These are phyloP conservation scores for Tolypocladium amazonense DNA, from an alignment of 2,329 filamentous ascomycete species.

Conservation along the genomic window DNA sequence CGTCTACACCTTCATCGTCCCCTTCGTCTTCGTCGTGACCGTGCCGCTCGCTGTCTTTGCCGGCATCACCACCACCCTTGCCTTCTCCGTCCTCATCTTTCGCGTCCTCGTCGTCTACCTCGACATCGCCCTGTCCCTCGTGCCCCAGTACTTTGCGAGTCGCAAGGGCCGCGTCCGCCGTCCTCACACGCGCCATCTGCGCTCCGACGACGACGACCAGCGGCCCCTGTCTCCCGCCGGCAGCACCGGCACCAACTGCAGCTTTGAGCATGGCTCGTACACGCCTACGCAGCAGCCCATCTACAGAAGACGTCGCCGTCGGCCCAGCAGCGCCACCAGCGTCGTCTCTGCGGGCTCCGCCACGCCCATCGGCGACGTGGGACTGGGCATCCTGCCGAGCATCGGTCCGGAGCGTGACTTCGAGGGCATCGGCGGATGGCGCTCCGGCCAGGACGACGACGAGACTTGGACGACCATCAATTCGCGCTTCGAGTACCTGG, in stretches of 20 bases:
- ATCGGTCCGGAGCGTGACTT: constrained; percentile 44
- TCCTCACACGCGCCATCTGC: constrained; percentile 3
- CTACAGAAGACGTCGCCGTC: constrained; percentile 17
- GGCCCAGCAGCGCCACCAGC: constrained; percentile 22
- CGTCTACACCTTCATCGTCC: constrained; percentile 45
- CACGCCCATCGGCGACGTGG: constrained; percentile 23
- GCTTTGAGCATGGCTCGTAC: constrained; percentile 7
- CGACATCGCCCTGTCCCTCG: constrained; percentile 47
- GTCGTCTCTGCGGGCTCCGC: constrained; percentile 19
- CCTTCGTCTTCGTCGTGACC: constrained; percentile 52
- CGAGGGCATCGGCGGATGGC: constrained; percentile 50
- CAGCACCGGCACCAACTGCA: constrained; percentile 9
- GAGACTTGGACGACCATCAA: constrained; percentile 42
- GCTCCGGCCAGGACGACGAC: constrained; percentile 29
- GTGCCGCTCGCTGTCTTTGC: constrained; percentile 54
- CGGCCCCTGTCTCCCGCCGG: constrained; percentile 8
- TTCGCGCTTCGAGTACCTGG: constrained; percentile 38
- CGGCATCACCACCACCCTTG: constrained; percentile 50
- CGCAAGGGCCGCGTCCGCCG: constrained; percentile 20
- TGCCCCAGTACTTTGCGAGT: constrained; percentile 43
- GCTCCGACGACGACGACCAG: constrained; percentile 8
- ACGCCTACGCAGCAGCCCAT: constrained; percentile 1
- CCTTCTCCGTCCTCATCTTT: constrained; percentile 50
- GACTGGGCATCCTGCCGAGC: constrained; percentile 32
- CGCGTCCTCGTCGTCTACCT: constrained; percentile 52